Evolutionary conservation across 805 yeast genomes (phyloP).

Genomic region (Metschnikowia colocasiae): DNA sequence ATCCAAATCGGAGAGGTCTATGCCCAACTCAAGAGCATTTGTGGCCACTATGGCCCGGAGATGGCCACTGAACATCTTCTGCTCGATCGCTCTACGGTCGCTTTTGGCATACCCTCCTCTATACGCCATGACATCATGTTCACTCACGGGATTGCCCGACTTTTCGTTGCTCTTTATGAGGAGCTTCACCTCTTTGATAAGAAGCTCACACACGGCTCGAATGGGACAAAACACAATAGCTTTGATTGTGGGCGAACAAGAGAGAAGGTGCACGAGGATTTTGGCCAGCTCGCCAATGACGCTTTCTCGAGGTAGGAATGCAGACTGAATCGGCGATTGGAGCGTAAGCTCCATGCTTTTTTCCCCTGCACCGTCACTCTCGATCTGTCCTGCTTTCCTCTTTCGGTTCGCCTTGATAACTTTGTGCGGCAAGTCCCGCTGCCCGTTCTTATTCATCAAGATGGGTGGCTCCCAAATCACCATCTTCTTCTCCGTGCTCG

Average conservation of each 20-base stretch:
- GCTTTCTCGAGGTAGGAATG: constrained; percentile 49
- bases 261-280: constrained; percentile 61
- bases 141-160: constrained; percentile 26
- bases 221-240: constrained; percentile 90
- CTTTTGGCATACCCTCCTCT: constrained; percentile 90
- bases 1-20: constrained; percentile 90
- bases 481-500: constrained; percentile 70
- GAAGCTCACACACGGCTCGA: constrained; percentile 77
- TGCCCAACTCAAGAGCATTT: constrained; percentile 91
- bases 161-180: constrained; percentile 24
- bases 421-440: constrained; percentile 20
- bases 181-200: constrained; percentile 80
- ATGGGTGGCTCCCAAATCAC: constrained; percentile 85
- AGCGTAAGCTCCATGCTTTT: background rate
- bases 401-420: background rate
- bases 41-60: constrained; percentile 88
- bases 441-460: constrained; percentile 53
- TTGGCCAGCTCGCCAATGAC: constrained; percentile 76
- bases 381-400: background rate
- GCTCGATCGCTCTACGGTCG: constrained; percentile 84
- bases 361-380: background rate
- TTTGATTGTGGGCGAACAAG: constrained; percentile 53
- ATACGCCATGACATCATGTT: constrained; percentile 78
- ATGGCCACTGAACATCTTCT: constrained; percentile 84
- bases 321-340: constrained; percentile 12